Evolutionary conservation across 1,139 yeast species (phyloP).

Genomic region (Saccharomycopsis crataegensis): DNA sequence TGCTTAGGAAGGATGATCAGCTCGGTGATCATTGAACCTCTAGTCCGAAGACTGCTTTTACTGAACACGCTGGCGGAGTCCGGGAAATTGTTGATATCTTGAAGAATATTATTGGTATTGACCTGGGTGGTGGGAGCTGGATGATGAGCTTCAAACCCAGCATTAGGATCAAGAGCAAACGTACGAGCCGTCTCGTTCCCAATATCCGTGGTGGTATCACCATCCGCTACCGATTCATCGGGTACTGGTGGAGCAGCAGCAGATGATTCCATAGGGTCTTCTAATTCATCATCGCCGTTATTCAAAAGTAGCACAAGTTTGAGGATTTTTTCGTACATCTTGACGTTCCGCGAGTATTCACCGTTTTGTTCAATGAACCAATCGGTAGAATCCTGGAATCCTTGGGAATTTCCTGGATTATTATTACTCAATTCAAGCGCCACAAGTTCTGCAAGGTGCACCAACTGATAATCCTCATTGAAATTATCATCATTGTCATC

Average conservation of each 20-base stretch:
- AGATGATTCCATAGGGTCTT: background rate
- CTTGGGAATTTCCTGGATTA: background rate
- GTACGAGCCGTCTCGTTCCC: constrained; percentile 17
- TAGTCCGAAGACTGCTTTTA: background rate
- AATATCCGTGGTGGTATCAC: constrained; percentile 13
- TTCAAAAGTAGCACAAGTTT: constrained; percentile 13
- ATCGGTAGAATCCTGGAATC: background rate
- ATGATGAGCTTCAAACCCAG: constrained; percentile 9
- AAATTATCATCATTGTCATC: background rate
- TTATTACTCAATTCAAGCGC: constrained; percentile 12
- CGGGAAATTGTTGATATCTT: constrained; percentile 6
- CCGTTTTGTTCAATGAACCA: background rate
- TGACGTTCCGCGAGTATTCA: constrained; percentile 5
- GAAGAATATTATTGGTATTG: constrained; percentile 4
- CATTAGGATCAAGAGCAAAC: constrained; percentile 13
- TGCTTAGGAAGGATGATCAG: constrained; percentile 9
- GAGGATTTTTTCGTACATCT: constrained; percentile 17
- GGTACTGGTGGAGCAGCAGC: background rate
- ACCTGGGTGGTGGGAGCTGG: background rate
- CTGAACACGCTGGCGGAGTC: background rate
- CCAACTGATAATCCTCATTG: constrained; percentile 11
- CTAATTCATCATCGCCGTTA: constrained; percentile 2
- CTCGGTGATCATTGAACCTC: background rate
- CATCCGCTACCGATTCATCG: background rate
- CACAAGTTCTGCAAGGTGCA: constrained; percentile 12